A percentile compares a stretch with the other conserved stretches of the same genome.
These are phyloP conservation scores for Climacium dendroides DNA, from an alignment of 225 moss, liverwort and hornwort species.

Conservation along the genomic window DNA sequence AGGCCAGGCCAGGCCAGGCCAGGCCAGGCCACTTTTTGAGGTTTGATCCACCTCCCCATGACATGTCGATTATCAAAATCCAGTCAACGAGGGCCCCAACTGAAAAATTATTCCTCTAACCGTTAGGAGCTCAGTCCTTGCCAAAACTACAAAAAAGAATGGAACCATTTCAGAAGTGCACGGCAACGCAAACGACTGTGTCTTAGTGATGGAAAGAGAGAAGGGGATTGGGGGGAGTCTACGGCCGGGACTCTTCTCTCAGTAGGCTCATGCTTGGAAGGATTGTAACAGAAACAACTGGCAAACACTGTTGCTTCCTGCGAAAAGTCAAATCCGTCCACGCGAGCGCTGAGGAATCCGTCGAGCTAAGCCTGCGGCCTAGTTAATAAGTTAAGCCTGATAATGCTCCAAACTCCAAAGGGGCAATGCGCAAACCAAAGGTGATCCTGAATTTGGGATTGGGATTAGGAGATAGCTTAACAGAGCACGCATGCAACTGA, in stretches of 20 bases:
- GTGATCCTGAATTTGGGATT: not conserved
- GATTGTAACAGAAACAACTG: slow-evolving; percentile 5
- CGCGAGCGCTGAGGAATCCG: not conserved
- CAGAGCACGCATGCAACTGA: not conserved
- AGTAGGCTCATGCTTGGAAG: not conserved
- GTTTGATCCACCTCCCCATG: not conserved
- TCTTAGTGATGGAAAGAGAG: not conserved
- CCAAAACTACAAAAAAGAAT: not conserved
- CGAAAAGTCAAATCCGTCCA: not conserved
- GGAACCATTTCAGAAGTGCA: not conserved
- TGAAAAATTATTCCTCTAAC: not conserved
- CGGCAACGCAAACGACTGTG: not conserved
- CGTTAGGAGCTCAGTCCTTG: not conserved
- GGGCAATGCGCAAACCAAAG: not conserved
- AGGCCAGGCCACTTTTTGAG: not conserved
- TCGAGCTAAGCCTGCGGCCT: not conserved
- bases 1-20: no score
- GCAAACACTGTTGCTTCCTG: not conserved
- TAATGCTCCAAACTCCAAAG: not conserved
- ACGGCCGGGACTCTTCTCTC: not conserved
- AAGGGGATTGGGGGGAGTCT: not conserved
- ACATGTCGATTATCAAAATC: not conserved
- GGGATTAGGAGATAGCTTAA: not conserved
- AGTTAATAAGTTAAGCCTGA: no score
- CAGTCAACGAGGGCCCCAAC: not conserved